Conservation (phyloP, 441 rosid genomes). For the Pelargonium citronellum region DNA sequence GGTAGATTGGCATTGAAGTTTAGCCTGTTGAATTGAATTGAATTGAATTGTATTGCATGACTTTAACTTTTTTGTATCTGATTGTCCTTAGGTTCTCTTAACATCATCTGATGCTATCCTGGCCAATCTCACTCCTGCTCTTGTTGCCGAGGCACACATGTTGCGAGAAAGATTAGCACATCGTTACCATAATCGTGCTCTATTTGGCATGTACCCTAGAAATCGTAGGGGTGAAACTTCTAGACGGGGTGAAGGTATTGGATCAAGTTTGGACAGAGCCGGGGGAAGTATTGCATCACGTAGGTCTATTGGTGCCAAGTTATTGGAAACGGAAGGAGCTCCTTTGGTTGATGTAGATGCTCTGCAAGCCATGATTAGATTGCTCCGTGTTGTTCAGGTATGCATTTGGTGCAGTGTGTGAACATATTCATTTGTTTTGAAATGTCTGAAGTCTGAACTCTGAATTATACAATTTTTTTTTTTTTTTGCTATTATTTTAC, state of each 20-base stretch:
- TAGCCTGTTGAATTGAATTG: slow-evolving; percentile 8
- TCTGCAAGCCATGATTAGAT: slow-evolving; percentile 77
- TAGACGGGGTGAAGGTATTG: slow-evolving; percentile 72
- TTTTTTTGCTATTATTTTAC: slow-evolving; percentile 25
- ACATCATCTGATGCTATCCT: slow-evolving; percentile 97
- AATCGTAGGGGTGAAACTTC: slow-evolving; percentile 94
- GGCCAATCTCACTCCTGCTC: slow-evolving; percentile 97
- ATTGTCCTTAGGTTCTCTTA: slow-evolving; percentile 64
- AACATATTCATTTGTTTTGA: neutral
- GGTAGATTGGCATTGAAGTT: slow-evolving; percentile 38
- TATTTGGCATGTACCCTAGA: slow-evolving; percentile 93
- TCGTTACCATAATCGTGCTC: slow-evolving; percentile 74
- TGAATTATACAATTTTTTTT: neutral
- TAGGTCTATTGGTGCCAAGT: slow-evolving; percentile 55
- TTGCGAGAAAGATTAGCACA: slow-evolving; percentile 95
- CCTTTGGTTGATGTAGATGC: slow-evolving; percentile 82
- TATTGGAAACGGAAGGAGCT: slow-evolving; percentile 86
- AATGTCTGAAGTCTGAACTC: neutral
- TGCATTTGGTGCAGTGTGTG: slow-evolving; percentile 8
- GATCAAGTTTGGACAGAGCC: slow-evolving; percentile 59
- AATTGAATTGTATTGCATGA: slow-evolving; percentile 2
- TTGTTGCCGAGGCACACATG: slow-evolving; percentile 99
- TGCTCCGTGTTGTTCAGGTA: slow-evolving; percentile 96
- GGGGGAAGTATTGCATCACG: slow-evolving; percentile 56
- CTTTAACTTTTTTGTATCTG: neutral